Evolutionary conservation across 78 protist species (phyloP).

Genomic region (Planoprotostelium fungivorum): DNA sequence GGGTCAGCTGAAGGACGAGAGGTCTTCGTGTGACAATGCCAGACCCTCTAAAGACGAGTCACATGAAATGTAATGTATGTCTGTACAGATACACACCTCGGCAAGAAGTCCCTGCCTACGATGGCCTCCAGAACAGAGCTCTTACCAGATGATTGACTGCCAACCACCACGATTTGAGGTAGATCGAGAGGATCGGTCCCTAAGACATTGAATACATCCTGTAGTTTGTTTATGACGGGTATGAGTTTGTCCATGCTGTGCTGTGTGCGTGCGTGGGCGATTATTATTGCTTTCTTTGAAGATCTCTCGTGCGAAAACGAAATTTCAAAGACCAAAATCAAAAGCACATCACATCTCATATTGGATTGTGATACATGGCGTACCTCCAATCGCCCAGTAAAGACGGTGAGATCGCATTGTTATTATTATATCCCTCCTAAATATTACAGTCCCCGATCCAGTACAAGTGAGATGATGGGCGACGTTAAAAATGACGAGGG

Average conservation of each 20-base stretch:
- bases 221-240: conserved; percentile 79
- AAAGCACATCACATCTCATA: too few species aligned
- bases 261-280: too few species aligned
- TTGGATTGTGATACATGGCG: too few species aligned
- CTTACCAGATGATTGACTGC: conserved; percentile 94
- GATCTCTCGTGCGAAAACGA: too few species aligned
- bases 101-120: conserved; percentile 86
- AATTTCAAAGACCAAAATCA: too few species aligned
- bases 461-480: too few species aligned
- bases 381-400: too few species aligned
- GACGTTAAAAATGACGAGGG: too few species aligned
- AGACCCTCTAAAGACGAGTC: conserved; percentile 77
- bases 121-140: conserved; percentile 90
- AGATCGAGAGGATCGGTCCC: conserved; percentile 76
- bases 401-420: too few species aligned
- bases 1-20: conserved; percentile 88
- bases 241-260: conserved; percentile 85
- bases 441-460: too few species aligned
- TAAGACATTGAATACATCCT: conserved; percentile 71
- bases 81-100: conserved; percentile 8
- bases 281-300: too few species aligned
- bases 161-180: conserved; percentile 98
- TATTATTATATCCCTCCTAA: too few species aligned
- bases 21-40: conserved; percentile 98
- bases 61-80: background rate